Percentiles rank a stretch among this genome's conserved stretches.
Conservation (phyloP, 2,329 filamentous ascomycete genomes). For the Cladosporium sp. region DNA sequence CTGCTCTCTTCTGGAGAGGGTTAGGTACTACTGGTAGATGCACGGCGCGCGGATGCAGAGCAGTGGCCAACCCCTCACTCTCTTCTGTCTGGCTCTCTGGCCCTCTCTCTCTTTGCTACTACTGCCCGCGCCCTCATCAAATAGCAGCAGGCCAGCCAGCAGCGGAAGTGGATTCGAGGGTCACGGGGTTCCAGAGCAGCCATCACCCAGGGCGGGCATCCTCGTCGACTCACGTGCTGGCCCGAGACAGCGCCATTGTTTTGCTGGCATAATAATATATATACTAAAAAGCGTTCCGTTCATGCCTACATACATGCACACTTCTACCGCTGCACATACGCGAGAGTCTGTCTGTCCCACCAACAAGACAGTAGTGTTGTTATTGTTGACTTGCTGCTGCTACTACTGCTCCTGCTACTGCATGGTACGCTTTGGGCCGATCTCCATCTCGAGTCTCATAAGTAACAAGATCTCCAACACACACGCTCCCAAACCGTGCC, state of each 20-base stretch:
- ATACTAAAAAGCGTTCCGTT: too few species aligned
- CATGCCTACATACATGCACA: too few species aligned
- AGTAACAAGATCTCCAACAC: slow-evolving; percentile 3
- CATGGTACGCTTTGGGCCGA: background rate
- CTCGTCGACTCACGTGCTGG: background rate
- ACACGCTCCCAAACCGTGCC: slow-evolving; percentile 4
- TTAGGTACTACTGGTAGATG: background rate
- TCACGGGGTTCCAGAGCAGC: background rate
- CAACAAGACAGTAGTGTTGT: too few species aligned
- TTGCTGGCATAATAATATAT: too few species aligned
- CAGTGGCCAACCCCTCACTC: slow-evolving; percentile 8
- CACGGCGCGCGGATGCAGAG: slow-evolving; percentile 9
- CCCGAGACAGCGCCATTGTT: background rate
- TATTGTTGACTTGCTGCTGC: too few species aligned
- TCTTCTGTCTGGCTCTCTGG: too few species aligned
- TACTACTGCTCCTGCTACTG: too few species aligned
- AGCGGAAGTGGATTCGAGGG: slow-evolving; percentile 10
- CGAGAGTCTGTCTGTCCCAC: too few species aligned
- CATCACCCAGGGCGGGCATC: background rate
- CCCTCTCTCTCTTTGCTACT: too few species aligned
- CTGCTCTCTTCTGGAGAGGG: slow-evolving; percentile 2
- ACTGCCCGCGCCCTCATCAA: background rate
- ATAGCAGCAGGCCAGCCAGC: background rate
- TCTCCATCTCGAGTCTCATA: background rate
- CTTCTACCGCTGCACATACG: too few species aligned